Percentiles rank a stretch among this genome's conserved stretches.
Evolutionary conservation across 1,284 basidiomycete species (phyloP).

Genomic region (Cronartium quercuum): DNA sequence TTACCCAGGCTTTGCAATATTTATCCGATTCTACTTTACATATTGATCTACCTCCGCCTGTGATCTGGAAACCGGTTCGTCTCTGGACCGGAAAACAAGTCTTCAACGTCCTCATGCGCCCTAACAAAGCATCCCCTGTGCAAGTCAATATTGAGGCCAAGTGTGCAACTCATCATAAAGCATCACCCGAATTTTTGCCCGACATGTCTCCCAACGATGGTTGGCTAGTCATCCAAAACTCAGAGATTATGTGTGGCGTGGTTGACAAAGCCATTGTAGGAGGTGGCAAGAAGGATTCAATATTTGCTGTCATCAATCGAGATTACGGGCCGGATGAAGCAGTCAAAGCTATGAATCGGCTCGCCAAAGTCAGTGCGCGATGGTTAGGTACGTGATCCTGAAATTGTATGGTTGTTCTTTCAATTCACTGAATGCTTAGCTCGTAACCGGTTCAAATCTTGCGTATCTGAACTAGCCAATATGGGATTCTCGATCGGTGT

Average conservation of each 20-base stretch:
- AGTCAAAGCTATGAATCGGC: constrained; percentile 87
- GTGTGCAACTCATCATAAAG: constrained; percentile 87
- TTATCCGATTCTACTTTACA: constrained; percentile 83
- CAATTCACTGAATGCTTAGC: neutral
- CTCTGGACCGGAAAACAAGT: constrained; percentile 99
- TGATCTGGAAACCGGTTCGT: constrained; percentile 84
- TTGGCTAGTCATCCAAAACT: constrained; percentile 94
- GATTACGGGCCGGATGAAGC: constrained; percentile 96
- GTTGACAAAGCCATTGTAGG: constrained; percentile 99
- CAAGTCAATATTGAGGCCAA: constrained; percentile 94
- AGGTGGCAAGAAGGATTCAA: constrained; percentile 97
- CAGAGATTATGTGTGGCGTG: constrained; percentile 98
- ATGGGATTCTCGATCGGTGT: constrained; percentile 97
- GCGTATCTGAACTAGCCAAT: constrained; percentile 61
- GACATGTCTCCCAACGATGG: constrained; percentile 97
- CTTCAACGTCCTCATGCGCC: constrained; percentile 92
- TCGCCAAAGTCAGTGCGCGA: constrained; percentile 91
- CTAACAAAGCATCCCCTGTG: constrained; percentile 75
- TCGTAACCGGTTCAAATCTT: neutral
- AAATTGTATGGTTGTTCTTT: constrained; percentile 45
- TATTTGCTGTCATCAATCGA: constrained; percentile 94
- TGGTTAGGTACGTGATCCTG: constrained; percentile 63
- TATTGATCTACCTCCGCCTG: constrained; percentile 91
- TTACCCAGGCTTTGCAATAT: constrained; percentile 94
- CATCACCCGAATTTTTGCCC: constrained; percentile 56